These are phyloP conservation scores for Colletotrichum trifolii DNA, from an alignment of 2,329 filamentous ascomycete genomes.

Conservation along the genomic window DNA sequence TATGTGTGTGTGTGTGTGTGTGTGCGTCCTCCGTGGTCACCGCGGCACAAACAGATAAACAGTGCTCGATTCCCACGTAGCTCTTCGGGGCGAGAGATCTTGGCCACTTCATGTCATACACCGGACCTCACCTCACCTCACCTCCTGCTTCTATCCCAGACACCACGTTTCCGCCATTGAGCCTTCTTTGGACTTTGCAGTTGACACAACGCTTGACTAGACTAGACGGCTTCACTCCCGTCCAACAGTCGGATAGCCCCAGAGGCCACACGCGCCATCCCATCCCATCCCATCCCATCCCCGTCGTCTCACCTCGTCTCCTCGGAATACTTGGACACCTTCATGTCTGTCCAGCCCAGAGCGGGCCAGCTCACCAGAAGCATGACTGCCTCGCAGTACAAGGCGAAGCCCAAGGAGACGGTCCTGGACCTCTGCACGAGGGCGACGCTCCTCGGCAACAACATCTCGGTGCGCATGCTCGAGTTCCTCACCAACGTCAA, in stretches of 20 bases:
- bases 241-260: neutral
- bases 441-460: conserved; percentile 70
- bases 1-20: neutral
- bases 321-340: neutral
- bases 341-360: conserved; percentile 16
- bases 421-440: conserved; percentile 64
- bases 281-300: neutral
- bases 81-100: neutral
- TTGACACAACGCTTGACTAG: neutral
- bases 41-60: conserved; percentile 20
- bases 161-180: neutral
- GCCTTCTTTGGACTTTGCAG: conserved; percentile 4
- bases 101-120: neutral
- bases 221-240: neutral
- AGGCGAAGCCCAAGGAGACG: conserved; percentile 41
- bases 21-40: too few species aligned
- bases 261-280: neutral
- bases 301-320: neutral
- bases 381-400: conserved; percentile 22
- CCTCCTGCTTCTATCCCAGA: neutral
- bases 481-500: conserved; percentile 71
- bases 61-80: conserved; percentile 19
- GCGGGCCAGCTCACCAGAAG: neutral
- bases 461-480: conserved; percentile 72
- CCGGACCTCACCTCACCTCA: neutral